These are phyloP conservation scores for Metschnikowia peoriensis DNA, from an alignment of 805 yeast species.

Conservation along the genomic window DNA sequence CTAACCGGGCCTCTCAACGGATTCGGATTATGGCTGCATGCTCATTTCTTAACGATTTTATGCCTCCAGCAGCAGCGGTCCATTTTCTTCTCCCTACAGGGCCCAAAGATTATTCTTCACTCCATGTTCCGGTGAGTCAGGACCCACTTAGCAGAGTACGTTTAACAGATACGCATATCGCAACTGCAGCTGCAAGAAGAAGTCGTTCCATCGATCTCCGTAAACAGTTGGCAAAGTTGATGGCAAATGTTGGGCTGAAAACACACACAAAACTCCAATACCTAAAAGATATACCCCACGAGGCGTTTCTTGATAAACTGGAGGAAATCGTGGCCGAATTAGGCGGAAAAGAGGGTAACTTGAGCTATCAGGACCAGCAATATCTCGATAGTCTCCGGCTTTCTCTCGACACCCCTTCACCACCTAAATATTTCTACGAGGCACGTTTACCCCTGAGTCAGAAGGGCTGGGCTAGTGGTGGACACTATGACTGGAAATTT, in stretches of 20 bases:
- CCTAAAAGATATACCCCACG: constrained; percentile 23
- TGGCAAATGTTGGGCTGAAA: constrained; percentile 3
- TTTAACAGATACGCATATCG: constrained; percentile 7
- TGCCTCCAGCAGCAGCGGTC: constrained; percentile 38
- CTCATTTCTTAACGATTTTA: constrained; percentile 42
- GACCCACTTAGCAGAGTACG: constrained; percentile 5
- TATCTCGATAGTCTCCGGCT: constrained; percentile 15
- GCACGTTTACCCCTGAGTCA: constrained; percentile 25
- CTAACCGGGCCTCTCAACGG: constrained; percentile 30
- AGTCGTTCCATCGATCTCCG: constrained; percentile 1
- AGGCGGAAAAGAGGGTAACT: constrained; percentile 2
- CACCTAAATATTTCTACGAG: constrained; percentile 42
- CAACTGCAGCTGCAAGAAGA: constrained; percentile 3
- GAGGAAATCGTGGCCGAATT: constrained; percentile 18
- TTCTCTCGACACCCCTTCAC: constrained; percentile 13
- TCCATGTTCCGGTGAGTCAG: constrained; percentile 7
- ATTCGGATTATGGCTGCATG: constrained; percentile 32
- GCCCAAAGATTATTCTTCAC: neutral
- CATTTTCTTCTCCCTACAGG: constrained; percentile 26
- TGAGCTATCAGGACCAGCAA: constrained; percentile 10
- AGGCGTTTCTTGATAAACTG: constrained; percentile 26
- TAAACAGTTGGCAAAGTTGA: constrained; percentile 21
- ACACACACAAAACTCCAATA: constrained; percentile 21
- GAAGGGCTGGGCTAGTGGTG: constrained; percentile 17
- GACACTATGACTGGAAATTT: constrained; percentile 31